Evolutionary conservation across 495 filamentous ascomycete species (phyloP), one percentile per base, ranked within the genome.

Genomic region (Tuber calosporum): DNA sequence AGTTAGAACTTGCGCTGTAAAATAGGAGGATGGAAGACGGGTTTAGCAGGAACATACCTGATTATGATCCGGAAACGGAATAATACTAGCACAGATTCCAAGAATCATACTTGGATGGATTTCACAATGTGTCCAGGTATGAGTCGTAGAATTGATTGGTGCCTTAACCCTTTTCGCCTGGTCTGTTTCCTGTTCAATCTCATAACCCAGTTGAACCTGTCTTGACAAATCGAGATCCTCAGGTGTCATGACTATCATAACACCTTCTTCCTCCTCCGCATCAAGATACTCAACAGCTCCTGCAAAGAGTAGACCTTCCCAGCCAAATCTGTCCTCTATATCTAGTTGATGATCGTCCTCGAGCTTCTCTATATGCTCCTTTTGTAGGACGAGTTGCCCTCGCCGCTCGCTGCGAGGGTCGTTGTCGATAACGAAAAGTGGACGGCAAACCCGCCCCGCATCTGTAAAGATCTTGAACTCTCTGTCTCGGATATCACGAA

Each of bases 391-490:
- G 45, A 99, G 83, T 41, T 90, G 88, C 30, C 94, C 96, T 72
- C 88, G 86, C 68, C 91, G 90, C 15, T 87, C 84, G 70, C 88
- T 91, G 73, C 84, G 87, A 1, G 88, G 86, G 72, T 91, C 85
- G 71, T 91, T 93, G 70, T 96, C 93, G 39, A 99, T 88, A 15
- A 95, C 93, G 81, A 93, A 98, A 4, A 99, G 84, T 26, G 95
- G 95, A 71, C 95, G 87, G 83, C 93, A 96, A 42, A 99, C 93
- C 81, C 95, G 89, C 17, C 95, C 95, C 62, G 94, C 93, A 83
- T 99, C 95, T 8, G 95, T 97, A 82, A 97, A 97, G 80, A 99
- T 94, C 83, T 97, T 97, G 87, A 99, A 97, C 81, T 98, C 95
- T 45, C 94, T 88, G 79, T 98, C 95, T 81, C 96, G 90, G 73